These are phyloP conservation scores for Mycena alexandri DNA, from an alignment of 768 basidiomycete genomes.

Conservation along the genomic window DNA sequence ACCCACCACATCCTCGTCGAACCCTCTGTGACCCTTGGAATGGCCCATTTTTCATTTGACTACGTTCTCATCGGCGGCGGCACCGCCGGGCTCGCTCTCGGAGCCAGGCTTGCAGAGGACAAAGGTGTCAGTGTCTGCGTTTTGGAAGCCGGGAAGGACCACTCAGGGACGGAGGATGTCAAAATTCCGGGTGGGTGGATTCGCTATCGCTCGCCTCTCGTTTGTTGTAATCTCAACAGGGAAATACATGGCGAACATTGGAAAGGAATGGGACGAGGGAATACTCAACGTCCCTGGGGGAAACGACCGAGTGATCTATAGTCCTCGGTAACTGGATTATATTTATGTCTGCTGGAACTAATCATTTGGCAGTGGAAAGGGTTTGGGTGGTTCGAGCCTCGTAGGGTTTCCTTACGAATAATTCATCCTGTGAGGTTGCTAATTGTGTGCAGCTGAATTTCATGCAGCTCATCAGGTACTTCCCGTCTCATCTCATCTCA, in stretches of 20 bases:
- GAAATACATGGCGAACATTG: constrained; percentile 12
- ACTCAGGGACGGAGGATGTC: constrained; percentile 10
- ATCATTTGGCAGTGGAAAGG: constrained; percentile 1
- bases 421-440: neutral
- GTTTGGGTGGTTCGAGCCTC: constrained; percentile 19
- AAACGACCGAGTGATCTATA: neutral
- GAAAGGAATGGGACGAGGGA: constrained; percentile 10
- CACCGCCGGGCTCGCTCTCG: constrained; percentile 11
- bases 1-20: too few species aligned
- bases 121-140: constrained; percentile 50
- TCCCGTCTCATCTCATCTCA: neutral
- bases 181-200: neutral
- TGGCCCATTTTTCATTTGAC: neutral
- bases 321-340: neutral
- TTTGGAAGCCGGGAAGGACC: constrained; percentile 43
- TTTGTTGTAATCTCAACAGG: neutral
- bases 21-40: too few species aligned
- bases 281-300: neutral
- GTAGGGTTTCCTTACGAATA: neutral
- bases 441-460: constrained; percentile 5
- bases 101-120: constrained; percentile 51
- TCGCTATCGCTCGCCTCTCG: neutral
- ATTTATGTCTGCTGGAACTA: neutral
- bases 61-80: constrained; percentile 11
- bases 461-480: constrained; percentile 16